Evolutionary conservation across 2,329 filamentous ascomycete species (phyloP).

Genomic region (Raffaelea arxii): DNA sequence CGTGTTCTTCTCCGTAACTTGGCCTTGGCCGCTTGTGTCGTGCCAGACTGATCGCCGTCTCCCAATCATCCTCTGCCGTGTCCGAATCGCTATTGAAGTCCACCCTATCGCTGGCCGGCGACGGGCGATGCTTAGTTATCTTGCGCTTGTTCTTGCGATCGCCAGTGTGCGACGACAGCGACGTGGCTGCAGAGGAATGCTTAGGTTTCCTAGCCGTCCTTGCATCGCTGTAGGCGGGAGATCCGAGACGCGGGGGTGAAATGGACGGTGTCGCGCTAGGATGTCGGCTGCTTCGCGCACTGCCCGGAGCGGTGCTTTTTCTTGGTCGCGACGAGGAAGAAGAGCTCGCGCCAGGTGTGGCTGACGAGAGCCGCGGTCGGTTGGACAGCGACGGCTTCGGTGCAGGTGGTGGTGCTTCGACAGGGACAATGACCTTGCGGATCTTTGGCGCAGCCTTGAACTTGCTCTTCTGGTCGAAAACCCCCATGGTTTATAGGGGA

Average conservation of each 20-base stretch:
- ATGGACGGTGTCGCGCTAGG: slow-evolving; percentile 5
- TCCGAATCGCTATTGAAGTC: slow-evolving; percentile 39
- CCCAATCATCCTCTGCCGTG: slow-evolving; percentile 43
- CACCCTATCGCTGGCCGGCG: slow-evolving; percentile 38
- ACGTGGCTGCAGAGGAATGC: too few relatives aligned
- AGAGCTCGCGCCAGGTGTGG: too few relatives aligned
- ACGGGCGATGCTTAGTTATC: slow-evolving; percentile 25
- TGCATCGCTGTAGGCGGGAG: too few relatives aligned
- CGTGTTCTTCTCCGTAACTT: slow-evolving; percentile 2
- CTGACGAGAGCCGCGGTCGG: too few relatives aligned
- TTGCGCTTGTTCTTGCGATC: slow-evolving; percentile 46
- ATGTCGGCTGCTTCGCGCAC: slow-evolving; percentile 30
- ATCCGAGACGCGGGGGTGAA: too few relatives aligned
- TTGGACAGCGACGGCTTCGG: too few relatives aligned
- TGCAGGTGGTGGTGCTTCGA: slow-evolving; percentile 29
- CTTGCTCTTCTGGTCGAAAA: slow-evolving; percentile 34
- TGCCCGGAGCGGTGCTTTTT: too few relatives aligned
- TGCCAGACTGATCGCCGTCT: slow-evolving; percentile 35
- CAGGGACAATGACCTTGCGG: slow-evolving; percentile 41
- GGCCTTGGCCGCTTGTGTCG: slow-evolving; percentile 28
- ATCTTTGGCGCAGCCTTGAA: slow-evolving; percentile 42
- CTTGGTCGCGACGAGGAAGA: too few relatives aligned
- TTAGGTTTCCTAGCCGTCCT: too few relatives aligned
- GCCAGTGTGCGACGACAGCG: too few relatives aligned
- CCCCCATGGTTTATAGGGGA: slow-evolving; percentile 22